phyloP scores from a whole-genome alignment of 192 early-diverging fungal species.

The Coemansia nantahalensis region DNA sequence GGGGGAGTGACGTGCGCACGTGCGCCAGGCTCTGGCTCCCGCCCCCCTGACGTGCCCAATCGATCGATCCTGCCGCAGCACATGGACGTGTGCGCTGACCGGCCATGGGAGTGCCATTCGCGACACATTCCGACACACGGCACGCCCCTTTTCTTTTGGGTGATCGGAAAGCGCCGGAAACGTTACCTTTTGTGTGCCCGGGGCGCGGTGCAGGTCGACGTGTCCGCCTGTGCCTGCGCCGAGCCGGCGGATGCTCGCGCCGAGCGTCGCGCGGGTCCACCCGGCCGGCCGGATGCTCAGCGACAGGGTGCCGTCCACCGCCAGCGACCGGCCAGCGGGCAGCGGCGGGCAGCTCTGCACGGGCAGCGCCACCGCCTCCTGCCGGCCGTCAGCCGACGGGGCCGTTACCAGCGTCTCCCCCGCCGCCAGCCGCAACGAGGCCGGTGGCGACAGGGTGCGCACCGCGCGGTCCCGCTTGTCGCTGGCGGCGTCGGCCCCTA shows the following conservation, averaged over 20 bases:
- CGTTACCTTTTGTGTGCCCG: conserved; percentile 15
- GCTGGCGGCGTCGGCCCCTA: background rate
- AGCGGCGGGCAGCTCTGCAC: too few relatives aligned
- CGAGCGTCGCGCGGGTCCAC: conserved; percentile 31
- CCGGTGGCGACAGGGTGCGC: background rate
- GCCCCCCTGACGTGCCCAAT: too few relatives aligned
- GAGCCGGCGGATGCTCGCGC: conserved; percentile 25
- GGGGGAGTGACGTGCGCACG: too few relatives aligned
- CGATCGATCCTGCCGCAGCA: too few relatives aligned
- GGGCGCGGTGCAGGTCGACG: conserved; percentile 36
- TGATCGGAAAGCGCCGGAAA: background rate
- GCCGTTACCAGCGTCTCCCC: conserved; percentile 17
- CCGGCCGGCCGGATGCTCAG: conserved; percentile 36
- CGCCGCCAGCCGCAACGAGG: conserved; percentile 2
- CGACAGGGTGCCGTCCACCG: conserved; percentile 42
- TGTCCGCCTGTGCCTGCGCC: conserved; percentile 51
- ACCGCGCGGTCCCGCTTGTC: background rate
- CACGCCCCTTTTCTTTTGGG: too few relatives aligned
- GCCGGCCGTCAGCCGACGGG: background rate
- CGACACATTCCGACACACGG: too few relatives aligned
- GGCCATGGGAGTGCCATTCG: too few relatives aligned
- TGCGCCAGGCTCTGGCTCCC: too few relatives aligned
- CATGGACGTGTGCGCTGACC: too few relatives aligned
- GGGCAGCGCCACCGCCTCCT: too few relatives aligned
- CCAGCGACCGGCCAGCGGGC: background rate